These are phyloP conservation scores for Trichosporon faecale DNA, from an alignment of 1,284 basidiomycete genomes.

Conservation along the genomic window DNA sequence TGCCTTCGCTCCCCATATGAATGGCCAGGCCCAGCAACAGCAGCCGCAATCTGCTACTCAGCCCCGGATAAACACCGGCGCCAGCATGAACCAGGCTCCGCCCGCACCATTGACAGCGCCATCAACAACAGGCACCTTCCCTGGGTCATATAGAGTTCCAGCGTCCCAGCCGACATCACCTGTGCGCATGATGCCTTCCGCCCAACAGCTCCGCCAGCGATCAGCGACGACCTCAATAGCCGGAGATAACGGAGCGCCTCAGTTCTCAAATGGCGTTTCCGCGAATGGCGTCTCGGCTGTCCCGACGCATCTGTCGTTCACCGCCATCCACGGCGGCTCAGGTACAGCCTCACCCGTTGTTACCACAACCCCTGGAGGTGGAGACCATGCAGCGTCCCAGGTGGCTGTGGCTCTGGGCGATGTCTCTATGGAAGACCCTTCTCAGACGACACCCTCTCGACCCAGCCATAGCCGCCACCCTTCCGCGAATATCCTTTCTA, in stretches of 20 bases:
- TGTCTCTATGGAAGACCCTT: slow-evolving; percentile 42
- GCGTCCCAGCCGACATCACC: slow-evolving; percentile 48
- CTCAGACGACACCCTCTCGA: slow-evolving; percentile 16
- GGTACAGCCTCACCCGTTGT: slow-evolving; percentile 1
- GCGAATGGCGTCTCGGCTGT: slow-evolving; percentile 27
- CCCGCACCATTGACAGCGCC: slow-evolving; percentile 12
- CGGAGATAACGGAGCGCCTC: slow-evolving; percentile 3
- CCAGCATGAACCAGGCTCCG: slow-evolving; percentile 12
- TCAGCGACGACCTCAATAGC: background rate
- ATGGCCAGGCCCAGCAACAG: slow-evolving; percentile 13
- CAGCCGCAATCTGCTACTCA: slow-evolving; percentile 13
- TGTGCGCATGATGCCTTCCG: slow-evolving; percentile 33
- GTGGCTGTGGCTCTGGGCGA: slow-evolving; percentile 19
- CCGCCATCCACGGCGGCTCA: slow-evolving; percentile 24
- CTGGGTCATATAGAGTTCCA: slow-evolving; percentile 32
- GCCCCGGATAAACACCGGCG: slow-evolving; percentile 10
- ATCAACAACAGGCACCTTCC: slow-evolving; percentile 20
- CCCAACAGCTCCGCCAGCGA: slow-evolving; percentile 24
- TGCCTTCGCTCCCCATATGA: background rate
- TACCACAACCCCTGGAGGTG: background rate
- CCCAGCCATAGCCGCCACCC: slow-evolving; percentile 19
- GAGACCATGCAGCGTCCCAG: background rate
- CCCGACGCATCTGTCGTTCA: slow-evolving; percentile 40
- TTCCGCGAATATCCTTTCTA: background rate
- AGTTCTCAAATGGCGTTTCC: slow-evolving; percentile 11